phyloP scores from a whole-genome alignment of 208 protist species.

The Phytomonas francai region DNA sequence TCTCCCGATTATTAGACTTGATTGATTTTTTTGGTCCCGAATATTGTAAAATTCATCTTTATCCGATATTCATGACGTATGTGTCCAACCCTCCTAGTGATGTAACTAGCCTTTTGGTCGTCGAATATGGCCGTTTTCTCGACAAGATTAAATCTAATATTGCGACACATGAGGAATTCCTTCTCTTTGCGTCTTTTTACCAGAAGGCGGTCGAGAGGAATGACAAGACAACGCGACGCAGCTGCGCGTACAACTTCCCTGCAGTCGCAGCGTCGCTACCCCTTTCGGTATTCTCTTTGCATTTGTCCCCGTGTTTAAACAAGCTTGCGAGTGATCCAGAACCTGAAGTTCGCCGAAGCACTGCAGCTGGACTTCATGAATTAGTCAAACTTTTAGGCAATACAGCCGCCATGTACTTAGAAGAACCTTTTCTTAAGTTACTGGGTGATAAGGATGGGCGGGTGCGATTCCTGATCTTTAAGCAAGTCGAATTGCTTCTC shows the following conservation, averaged over 20 bases:
- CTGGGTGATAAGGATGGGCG: slow-evolving; percentile 38
- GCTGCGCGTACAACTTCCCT: slow-evolving; percentile 87
- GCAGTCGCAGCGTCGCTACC: slow-evolving; percentile 80
- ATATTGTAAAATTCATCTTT: slow-evolving; percentile 77
- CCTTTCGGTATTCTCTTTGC: slow-evolving; percentile 52
- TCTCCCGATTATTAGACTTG: slow-evolving; percentile 84
- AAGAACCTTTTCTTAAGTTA: slow-evolving; percentile 61
- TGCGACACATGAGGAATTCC: slow-evolving; percentile 61
- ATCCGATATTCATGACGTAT: slow-evolving; percentile 84
- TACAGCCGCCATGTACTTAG: slow-evolving; percentile 44
- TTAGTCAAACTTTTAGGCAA: slow-evolving; percentile 66
- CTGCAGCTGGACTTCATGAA: slow-evolving; percentile 82
- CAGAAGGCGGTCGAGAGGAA: slow-evolving; percentile 33
- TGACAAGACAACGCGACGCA: slow-evolving; percentile 61
- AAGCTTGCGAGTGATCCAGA: slow-evolving; percentile 48
- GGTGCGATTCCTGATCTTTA: slow-evolving; percentile 49
- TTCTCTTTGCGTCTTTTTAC: slow-evolving; percentile 82
- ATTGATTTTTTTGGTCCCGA: slow-evolving; percentile 85
- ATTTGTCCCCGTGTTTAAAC: slow-evolving; percentile 54
- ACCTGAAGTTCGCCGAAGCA: slow-evolving; percentile 42
- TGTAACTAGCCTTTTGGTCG: slow-evolving; percentile 72
- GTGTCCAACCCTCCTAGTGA: slow-evolving; percentile 79
- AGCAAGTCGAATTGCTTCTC: slow-evolving; percentile 47
- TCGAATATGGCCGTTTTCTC: slow-evolving; percentile 83
- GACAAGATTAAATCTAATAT: slow-evolving; percentile 83